Conservation (phyloP, 805 yeast genomes). For the Metschnikowia noctiluminum region DNA sequence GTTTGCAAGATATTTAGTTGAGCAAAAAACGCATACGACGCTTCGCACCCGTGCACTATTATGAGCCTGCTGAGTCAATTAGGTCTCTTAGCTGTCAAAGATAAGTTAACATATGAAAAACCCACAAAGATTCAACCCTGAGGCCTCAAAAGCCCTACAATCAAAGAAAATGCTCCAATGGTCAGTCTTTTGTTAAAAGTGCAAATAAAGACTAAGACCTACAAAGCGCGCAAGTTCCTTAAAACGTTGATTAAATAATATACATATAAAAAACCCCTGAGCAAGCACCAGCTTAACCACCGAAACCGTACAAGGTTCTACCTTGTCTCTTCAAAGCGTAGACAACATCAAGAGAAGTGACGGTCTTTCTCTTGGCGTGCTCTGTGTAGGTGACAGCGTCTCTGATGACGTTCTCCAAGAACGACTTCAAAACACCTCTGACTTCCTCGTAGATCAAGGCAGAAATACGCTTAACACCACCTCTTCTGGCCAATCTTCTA, state of each 20-base stretch:
- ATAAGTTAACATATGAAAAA: no score
- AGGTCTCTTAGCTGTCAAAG: no score
- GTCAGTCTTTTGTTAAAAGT: no score
- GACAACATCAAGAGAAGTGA: slow-evolving; percentile 96
- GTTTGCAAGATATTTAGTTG: no score
- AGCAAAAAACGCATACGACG: no score
- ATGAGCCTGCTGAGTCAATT: no score
- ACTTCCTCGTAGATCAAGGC: slow-evolving; percentile 99
- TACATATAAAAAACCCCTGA: slow-evolving; percentile 11
- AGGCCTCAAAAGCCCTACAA: no score
- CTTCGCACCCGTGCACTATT: no score
- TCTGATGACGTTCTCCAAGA: slow-evolving; percentile 96
- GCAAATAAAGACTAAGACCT: not conserved
- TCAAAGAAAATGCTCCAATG: no score
- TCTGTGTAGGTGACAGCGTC: slow-evolving; percentile 99
- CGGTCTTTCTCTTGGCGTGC: slow-evolving; percentile 99
- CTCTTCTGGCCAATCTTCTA: slow-evolving; percentile 99
- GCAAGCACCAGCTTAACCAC: slow-evolving; percentile 58
- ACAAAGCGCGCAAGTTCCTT: not conserved
- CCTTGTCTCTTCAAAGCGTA: slow-evolving; percentile 99
- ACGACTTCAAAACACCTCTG: slow-evolving; percentile 92
- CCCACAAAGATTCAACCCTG: no score
- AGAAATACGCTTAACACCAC: slow-evolving; percentile 99
- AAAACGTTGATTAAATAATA: slow-evolving; percentile 12
- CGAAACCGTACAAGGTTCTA: slow-evolving; percentile 99